Evolutionary conservation across 495 filamentous ascomycete genomes (phyloP).

Genomic region (Niebla homalea): DNA sequence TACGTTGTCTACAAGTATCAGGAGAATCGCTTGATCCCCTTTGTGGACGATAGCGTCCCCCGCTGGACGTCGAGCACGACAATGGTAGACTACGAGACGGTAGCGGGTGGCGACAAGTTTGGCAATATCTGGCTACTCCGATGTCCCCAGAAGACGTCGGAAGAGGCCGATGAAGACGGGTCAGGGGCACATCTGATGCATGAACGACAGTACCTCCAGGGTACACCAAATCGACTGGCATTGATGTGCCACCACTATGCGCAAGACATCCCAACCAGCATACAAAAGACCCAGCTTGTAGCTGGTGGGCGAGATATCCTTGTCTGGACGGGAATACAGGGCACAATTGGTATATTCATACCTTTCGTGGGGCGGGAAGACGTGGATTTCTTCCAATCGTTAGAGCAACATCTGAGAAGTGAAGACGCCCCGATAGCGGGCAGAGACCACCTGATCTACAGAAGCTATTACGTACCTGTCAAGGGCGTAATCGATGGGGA

Average conservation of each 20-base stretch:
- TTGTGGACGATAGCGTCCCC: constrained; percentile 75
- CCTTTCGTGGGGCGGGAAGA: constrained; percentile 85
- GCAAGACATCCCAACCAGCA: constrained; percentile 81
- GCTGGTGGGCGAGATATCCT: constrained; percentile 84
- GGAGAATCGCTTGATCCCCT: constrained; percentile 81
- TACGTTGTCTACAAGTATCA: constrained; percentile 90
- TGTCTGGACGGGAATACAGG: constrained; percentile 87
- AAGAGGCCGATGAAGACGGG: constrained; percentile 83
- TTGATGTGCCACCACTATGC: constrained; percentile 78
- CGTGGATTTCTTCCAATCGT: constrained; percentile 90
- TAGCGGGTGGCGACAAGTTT: constrained; percentile 93
- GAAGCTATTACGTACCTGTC: constrained; percentile 91
- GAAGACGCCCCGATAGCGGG: constrained; percentile 82
- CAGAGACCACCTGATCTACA: constrained; percentile 86
- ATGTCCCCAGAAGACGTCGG: constrained; percentile 71
- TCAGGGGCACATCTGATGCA: constrained; percentile 81
- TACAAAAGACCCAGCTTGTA: constrained; percentile 81
- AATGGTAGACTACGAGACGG: constrained; percentile 97
- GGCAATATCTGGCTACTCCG: constrained; percentile 90
- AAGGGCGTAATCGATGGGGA: constrained; percentile 99
- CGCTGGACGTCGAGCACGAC: constrained; percentile 77
- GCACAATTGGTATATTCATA: constrained; percentile 82
- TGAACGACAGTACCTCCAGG: constrained; percentile 77
- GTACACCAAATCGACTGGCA: constrained; percentile 68
- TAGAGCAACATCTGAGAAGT: constrained; percentile 71